These are phyloP conservation scores for Metschnikowia bowlesiae DNA, from an alignment of 805 yeast genomes.

Conservation along the genomic window DNA sequence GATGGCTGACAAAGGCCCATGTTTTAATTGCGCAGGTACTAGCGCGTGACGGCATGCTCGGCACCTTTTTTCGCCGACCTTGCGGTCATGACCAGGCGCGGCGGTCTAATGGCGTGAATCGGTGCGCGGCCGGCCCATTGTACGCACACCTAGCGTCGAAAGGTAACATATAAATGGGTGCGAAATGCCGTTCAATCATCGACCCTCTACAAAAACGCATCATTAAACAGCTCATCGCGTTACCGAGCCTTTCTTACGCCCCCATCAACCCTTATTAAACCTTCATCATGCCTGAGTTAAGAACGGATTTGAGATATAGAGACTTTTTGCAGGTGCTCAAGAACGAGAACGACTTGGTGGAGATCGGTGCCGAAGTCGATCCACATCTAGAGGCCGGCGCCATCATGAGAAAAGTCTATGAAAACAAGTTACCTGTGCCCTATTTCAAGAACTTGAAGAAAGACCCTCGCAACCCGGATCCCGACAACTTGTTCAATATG, in stretches of 20 bases:
- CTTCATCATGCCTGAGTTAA: constrained; percentile 2
- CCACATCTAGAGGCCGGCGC: constrained; percentile 25
- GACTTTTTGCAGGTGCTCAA: constrained; percentile 20
- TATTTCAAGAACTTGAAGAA: constrained; percentile 20
- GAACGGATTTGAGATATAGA: constrained; percentile 21
- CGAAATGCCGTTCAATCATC: not conserved
- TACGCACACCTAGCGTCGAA: not conserved
- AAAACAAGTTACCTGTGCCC: constrained; percentile 20
- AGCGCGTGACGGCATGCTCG: not conserved
- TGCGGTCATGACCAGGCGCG: too few species aligned
- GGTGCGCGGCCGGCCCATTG: not conserved
- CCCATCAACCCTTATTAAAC: not conserved
- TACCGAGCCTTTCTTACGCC: too few species aligned
- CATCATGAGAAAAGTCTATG: constrained; percentile 22
- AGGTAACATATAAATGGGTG: not conserved
- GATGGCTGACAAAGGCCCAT: too few species aligned
- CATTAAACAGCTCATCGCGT: too few species aligned
- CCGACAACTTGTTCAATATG: constrained; percentile 15
- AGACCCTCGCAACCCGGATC: constrained; percentile 6
- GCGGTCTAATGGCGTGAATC: not conserved
- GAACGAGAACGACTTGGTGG: constrained; percentile 20
- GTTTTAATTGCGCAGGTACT: not conserved
- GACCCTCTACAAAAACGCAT: too few species aligned
- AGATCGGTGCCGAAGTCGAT: constrained; percentile 20
- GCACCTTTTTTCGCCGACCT: not conserved